phyloP scores from a whole-genome alignment of 1,139 yeast genomes.

The Protomyces inouyei region DNA sequence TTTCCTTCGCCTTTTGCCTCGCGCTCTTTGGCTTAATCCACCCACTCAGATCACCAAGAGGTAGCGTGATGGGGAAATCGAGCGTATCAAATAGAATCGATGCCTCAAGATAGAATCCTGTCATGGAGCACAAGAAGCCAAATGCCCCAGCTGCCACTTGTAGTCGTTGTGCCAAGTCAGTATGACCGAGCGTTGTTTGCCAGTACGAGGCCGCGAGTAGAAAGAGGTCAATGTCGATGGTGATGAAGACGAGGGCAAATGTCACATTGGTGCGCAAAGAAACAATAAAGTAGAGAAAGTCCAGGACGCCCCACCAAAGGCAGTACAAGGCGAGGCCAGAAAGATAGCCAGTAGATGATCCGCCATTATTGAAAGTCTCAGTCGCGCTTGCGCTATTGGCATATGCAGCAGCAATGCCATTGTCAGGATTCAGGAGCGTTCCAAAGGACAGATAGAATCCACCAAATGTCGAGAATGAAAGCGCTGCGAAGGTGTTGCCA shows the following conservation, averaged over 20 bases:
- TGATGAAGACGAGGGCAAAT: constrained; percentile 47
- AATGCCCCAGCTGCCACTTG: constrained; percentile 68
- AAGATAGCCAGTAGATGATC: constrained; percentile 48
- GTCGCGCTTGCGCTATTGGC: constrained; percentile 36
- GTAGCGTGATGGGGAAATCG: constrained; percentile 32
- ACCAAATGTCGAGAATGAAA: constrained; percentile 65
- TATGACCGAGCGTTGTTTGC: constrained; percentile 43
- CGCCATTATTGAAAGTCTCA: constrained; percentile 35
- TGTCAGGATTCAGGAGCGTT: constrained; percentile 52
- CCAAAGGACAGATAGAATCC: constrained; percentile 71
- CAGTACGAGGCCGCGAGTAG: constrained; percentile 56
- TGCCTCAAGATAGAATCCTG: constrained; percentile 49
- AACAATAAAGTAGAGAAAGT: constrained; percentile 55
- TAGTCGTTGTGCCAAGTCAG: constrained; percentile 36
- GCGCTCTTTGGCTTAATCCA: constrained; percentile 28
- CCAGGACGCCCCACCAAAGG: constrained; percentile 57
- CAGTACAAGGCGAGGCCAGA: constrained; percentile 60
- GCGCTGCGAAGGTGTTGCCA: constrained; percentile 63
- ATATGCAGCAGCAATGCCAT: constrained; percentile 54
- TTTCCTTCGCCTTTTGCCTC: constrained; percentile 2
- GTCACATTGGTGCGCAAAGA: constrained; percentile 62
- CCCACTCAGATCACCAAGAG: constrained; percentile 32
- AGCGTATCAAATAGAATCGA: constrained; percentile 32
- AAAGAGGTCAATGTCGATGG: constrained; percentile 53
- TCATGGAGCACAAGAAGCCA: constrained; percentile 55